Evolutionary conservation across 257 asterid genomes (phyloP).

Genomic region (Scutellaria baicalensis): DNA sequence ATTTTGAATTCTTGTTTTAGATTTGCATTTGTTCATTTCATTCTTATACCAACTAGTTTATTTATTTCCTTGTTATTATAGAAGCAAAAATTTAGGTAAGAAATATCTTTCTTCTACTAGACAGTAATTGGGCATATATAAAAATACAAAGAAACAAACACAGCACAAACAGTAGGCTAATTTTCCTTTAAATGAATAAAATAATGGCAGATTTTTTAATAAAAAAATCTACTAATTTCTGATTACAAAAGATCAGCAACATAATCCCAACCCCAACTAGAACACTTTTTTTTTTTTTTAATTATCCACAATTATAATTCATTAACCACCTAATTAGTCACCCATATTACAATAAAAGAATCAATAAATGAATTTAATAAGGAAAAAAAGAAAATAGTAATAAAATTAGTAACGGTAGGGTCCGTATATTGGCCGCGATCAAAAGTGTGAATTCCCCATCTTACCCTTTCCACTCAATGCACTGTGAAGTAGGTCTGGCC

Average conservation of each 20-base stretch:
- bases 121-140: not conserved
- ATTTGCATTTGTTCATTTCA: not conserved
- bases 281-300: not conserved
- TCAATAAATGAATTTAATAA: conserved; percentile 11
- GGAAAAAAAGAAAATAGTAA: not conserved
- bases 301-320: conserved; percentile 11
- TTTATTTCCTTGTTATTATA: no score
- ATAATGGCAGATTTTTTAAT: no score
- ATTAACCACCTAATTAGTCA: not conserved
- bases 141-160: not conserved
- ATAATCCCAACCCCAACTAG: not conserved
- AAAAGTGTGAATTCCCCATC: conserved; percentile 8
- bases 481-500: conserved; percentile 78
- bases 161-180: not conserved
- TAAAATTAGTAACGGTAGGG: not conserved
- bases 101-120: no score
- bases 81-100: no score
- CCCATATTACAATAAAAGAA: conserved; percentile 8
- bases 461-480: conserved; percentile 70
- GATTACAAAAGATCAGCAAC: not conserved
- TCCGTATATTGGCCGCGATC: conserved; percentile 3
- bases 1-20: not conserved
- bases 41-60: not conserved
- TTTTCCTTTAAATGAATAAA: not conserved
- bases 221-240: not conserved